Evolutionary conservation across 768 basidiomycete species (phyloP).

Genomic region (Austroboletus eburneus): DNA sequence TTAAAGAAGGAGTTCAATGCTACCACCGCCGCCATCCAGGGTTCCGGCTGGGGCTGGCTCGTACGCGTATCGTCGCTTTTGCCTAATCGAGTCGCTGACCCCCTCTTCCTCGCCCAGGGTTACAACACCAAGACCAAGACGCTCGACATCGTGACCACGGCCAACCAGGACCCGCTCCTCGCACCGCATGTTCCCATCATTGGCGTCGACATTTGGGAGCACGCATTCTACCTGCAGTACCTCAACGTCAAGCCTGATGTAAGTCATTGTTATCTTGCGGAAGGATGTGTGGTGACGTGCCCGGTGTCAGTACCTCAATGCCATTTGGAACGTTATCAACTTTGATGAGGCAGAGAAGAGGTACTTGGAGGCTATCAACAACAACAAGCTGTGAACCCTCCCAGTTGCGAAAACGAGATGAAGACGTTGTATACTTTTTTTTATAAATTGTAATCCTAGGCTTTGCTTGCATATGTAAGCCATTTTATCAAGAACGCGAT

Average conservation of each 20-base stretch:
- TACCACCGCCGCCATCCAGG: slow-evolving; percentile 82
- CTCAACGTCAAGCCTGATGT: slow-evolving; percentile 92
- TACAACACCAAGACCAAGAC: slow-evolving; percentile 58
- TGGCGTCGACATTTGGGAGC: slow-evolving; percentile 95
- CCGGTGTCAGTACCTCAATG: slow-evolving; percentile 58
- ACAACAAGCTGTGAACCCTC: slow-evolving; percentile 37
- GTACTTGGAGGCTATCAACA: slow-evolving; percentile 37
- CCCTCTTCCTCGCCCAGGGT: slow-evolving; percentile 45
- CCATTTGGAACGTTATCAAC: slow-evolving; percentile 71
- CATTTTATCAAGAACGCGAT: too few species aligned
- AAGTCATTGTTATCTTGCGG: slow-evolving; percentile 32
- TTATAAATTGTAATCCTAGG: too few species aligned
- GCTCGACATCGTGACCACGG: slow-evolving; percentile 85
- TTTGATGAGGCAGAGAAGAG: slow-evolving; percentile 73
- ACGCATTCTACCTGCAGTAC: slow-evolving; percentile 96
- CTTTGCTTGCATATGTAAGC: too few species aligned
- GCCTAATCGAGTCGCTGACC: too few species aligned
- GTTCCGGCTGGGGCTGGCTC: slow-evolving; percentile 96
- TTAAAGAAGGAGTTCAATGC: slow-evolving; percentile 83
- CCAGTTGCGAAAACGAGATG: too few species aligned
- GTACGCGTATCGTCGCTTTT: slow-evolving; percentile 43
- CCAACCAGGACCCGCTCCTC: slow-evolving; percentile 96
- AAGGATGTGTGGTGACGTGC: too few species aligned
- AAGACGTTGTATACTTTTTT: too few species aligned
- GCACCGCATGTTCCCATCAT: slow-evolving; percentile 73